These are phyloP conservation scores for Prunus padus DNA, from an alignment of 306 rosid species.

Conservation along the genomic window DNA sequence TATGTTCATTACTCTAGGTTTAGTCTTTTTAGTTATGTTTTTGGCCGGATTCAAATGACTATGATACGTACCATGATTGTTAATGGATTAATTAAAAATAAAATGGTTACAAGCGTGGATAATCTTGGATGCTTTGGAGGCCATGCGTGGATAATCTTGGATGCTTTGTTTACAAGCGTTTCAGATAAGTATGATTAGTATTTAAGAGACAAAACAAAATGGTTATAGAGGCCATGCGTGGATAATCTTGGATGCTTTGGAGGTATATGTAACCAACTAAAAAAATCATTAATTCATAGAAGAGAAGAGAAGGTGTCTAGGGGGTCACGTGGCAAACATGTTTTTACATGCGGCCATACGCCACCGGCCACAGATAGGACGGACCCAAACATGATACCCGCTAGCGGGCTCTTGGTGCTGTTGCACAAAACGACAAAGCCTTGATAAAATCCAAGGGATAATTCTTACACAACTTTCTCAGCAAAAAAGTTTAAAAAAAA, in stretches of 20 bases:
- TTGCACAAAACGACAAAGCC: not conserved
- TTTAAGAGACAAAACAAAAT: not conserved
- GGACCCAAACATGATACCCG: not conserved
- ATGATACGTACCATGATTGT: too few species aligned
- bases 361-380: not conserved
- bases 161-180: not conserved
- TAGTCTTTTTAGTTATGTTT: too few species aligned
- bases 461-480: not conserved
- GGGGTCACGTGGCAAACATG: constrained; percentile 11
- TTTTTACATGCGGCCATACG: constrained; percentile 9
- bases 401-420: not conserved
- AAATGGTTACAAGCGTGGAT: too few species aligned
- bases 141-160: not conserved
- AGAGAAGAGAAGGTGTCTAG: not conserved
- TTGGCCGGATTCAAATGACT: too few species aligned
- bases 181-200: not conserved
- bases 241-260: not conserved
- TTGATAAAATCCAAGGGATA: not conserved
- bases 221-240: not conserved
- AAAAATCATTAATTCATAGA: not conserved
- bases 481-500: too few species aligned
- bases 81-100: too few species aligned
- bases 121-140: not conserved
- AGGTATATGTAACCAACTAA: not conserved
- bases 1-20: too few species aligned